phyloP scores from a whole-genome alignment of 139 green algal species.

The Choricystis sp. region DNA sequence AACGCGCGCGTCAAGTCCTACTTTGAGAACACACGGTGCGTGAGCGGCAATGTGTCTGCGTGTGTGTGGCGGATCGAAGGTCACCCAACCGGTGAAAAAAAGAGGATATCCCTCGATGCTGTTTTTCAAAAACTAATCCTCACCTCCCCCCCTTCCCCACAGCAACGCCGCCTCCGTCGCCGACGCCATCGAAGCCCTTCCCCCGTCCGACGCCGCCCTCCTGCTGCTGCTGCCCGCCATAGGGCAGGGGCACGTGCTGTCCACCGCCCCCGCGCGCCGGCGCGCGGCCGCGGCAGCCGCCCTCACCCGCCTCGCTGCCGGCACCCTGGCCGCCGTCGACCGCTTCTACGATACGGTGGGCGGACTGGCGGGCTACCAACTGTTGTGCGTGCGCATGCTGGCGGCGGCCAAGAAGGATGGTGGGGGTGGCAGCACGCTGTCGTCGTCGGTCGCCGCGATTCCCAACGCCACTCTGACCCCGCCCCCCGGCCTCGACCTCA shows the following conservation, averaged over 20 bases:
- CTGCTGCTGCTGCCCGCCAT: constrained; percentile 26
- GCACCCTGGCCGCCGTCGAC: constrained; percentile 39
- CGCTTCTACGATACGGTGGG: constrained; percentile 89
- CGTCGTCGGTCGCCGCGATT: neutral
- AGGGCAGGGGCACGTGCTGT: constrained; percentile 32
- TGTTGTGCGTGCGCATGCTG: constrained; percentile 65
- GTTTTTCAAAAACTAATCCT: too few relatives aligned
- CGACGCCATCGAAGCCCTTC: neutral
- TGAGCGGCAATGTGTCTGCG: too few relatives aligned
- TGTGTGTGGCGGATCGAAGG: too few relatives aligned
- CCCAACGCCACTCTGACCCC: constrained; percentile 24
- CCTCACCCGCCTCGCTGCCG: constrained; percentile 2
- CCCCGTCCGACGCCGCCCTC: neutral
- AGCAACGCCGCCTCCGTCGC: neutral
- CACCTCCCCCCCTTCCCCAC: too few relatives aligned
- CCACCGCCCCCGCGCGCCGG: constrained; percentile 6
- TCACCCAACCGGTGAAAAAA: too few relatives aligned
- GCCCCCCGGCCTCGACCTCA: constrained; percentile 49
- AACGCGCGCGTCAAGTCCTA: neutral
- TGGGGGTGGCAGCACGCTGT: neutral
- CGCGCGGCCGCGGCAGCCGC: neutral
- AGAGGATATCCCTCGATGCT: too few relatives aligned
- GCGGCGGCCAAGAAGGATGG: neutral
- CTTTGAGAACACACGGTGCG: too few relatives aligned
- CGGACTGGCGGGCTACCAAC: constrained; percentile 85